Evolutionary conservation across 2,329 filamentous ascomycete species (phyloP), one percentile per base, ranked within the genome.

Genomic region (Calonectria crousiana): DNA sequence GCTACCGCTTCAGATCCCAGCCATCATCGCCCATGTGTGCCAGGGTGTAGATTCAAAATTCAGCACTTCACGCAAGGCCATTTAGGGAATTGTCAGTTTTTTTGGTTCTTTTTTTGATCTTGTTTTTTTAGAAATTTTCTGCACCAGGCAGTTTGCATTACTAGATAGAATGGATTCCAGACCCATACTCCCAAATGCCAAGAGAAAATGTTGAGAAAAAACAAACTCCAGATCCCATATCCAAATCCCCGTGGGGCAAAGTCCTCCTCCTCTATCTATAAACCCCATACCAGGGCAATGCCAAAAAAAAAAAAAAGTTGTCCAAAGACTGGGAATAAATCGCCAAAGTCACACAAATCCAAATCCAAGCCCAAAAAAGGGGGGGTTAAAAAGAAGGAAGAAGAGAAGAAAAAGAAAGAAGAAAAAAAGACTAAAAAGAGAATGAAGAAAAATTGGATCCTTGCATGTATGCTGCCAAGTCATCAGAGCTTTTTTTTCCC

Each of bases 141-240:
- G 79, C 79, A 69, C 79, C 79, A 75, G 79, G 79, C 79, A 81
- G 79, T 73, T 66, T 74, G 62, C 69, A 77, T 78, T 76, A 73
- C 9, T 62, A 62, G 56, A 41, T 62, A 62, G 56, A 36, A 78
- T 75, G 76, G 77, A 76, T 74, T 73, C 77, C 79, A 81, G 79
- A 75, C 76, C 76, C 76, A 66, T 78, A 28, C 36, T 67, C 67
- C 66, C 67, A 64, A 69, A 69, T 34, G 73, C 23, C 23, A 36
- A 30, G 30, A 28, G 47, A 62, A 66, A 62, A 69, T 30, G 72
- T 20, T 23, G 26, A 52, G 23, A 30, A 56, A 41, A 36, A 47
- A 26, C 38, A 64, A 70, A 70, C 41, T 38, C 30, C 44, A 62
- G 49, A 30, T 23, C 47, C 60, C 28, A 52, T 69, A 32, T 18